Conservation (phyloP, 495 filamentous ascomycete genomes). For the Ramalina intermedia region DNA sequence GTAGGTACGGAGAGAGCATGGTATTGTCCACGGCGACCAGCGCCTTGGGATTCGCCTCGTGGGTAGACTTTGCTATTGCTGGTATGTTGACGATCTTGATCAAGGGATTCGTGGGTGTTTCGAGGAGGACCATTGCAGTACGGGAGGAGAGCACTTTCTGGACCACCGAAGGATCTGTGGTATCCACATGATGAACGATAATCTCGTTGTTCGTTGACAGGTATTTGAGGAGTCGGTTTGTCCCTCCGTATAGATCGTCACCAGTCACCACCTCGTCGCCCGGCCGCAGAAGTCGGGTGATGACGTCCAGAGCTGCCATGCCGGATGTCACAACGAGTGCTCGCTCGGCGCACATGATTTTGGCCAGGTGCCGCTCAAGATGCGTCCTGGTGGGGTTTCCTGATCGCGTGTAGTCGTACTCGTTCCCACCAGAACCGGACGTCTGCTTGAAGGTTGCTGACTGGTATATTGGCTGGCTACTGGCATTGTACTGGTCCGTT, state of each 20-base stretch:
- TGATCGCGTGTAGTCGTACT: slow-evolving; percentile 97
- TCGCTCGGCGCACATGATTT: slow-evolving; percentile 92
- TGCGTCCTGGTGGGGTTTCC: slow-evolving; percentile 95
- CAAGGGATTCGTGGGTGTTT: slow-evolving; percentile 91
- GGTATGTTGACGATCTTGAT: slow-evolving; percentile 96
- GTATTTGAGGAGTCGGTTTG: slow-evolving; percentile 86
- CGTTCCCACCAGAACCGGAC: slow-evolving; percentile 56
- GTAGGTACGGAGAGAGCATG: slow-evolving; percentile 89
- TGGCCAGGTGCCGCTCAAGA: slow-evolving; percentile 89
- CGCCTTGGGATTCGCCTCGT: slow-evolving; percentile 65
- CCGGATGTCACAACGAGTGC: slow-evolving; percentile 87
- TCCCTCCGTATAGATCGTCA: slow-evolving; percentile 92
- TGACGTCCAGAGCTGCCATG: slow-evolving; percentile 95
- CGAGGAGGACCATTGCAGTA: slow-evolving; percentile 90
- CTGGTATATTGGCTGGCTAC: slow-evolving; percentile 93
- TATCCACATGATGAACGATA: slow-evolving; percentile 91
- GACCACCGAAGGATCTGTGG: slow-evolving; percentile 58
- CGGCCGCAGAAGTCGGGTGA: slow-evolving; percentile 80
- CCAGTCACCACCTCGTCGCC: slow-evolving; percentile 96
- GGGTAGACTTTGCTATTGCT: slow-evolving; percentile 55
- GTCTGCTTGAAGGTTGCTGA: slow-evolving; percentile 95
- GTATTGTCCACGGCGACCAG: slow-evolving; percentile 93
- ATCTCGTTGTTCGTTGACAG: slow-evolving; percentile 76
- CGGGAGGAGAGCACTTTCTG: slow-evolving; percentile 51
- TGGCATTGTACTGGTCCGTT: slow-evolving; percentile 90